Base-by-base conservation (phyloP, 2,329 filamentous ascomycete genomes). In the Tolypocladium cylindrosporum region DNA sequence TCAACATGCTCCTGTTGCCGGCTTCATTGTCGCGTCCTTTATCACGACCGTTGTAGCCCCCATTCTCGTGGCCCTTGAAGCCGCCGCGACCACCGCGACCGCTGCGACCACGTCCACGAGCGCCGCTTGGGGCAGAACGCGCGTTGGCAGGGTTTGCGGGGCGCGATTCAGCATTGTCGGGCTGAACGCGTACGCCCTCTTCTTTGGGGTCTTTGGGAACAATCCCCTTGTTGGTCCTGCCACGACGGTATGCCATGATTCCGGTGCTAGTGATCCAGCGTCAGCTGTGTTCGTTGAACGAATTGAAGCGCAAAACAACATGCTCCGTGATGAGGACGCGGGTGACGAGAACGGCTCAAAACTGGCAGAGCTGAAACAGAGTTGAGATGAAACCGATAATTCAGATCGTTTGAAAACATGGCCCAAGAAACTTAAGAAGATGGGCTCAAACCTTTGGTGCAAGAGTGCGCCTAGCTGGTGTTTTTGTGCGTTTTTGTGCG, bases 91-190 rank as follows among this genome's bases (percentile, higher is more conserved):
- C 39, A 5, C 24, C 45, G 21, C 54, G 45, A 27, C 48, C 34
- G n/a, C 48, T 24, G 21, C 52, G 41, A 21, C 56, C 56, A 16
- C 56, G 52, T n/a, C 40, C 56, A 24, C 36, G 52, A 50, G 10
- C 2, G 2, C 13, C 40, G 24, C 42, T 41, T 10, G 36, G 42
- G 1, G 40, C 21, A 19, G 31, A 14, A 21, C 41, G 54, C 13
- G 40, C 37, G 34, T 54, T 54, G 37, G 27, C 55, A 19, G 11
- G 27, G 31, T 55, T 55, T 1, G 54, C 54, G 6, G 50, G 55
- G 16, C 57, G 57, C 13, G 57, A 54, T 11, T 54, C 55, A 34
- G 51, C 50, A 24, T 43, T 45, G 48, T 59, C 57, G n/a, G 54
- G 57, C 50, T 56, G 36, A 8, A 59, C 19, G 19, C 41, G 40